These are phyloP conservation scores for Athelia psychrophila DNA, from an alignment of 1,284 basidiomycete genomes.

Conservation along the genomic window DNA sequence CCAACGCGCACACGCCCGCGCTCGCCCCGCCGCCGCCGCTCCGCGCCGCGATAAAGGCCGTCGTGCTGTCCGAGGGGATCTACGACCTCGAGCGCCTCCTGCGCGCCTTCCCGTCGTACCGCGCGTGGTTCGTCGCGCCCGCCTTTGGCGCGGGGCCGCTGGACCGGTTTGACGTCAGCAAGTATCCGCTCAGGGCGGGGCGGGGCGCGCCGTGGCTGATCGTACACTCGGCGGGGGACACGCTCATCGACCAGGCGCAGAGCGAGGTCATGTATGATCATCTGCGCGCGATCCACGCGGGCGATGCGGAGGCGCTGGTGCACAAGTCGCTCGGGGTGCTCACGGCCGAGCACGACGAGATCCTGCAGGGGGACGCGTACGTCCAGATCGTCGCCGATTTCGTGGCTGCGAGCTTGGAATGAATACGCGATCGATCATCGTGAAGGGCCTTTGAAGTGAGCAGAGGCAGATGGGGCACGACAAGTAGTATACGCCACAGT, in stretches of 20 bases:
- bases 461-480: too few species aligned
- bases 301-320: constrained; percentile 24
- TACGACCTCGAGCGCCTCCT: constrained; percentile 69
- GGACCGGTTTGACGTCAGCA: constrained; percentile 43
- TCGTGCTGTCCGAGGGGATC: constrained; percentile 71
- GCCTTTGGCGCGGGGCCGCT: constrained; percentile 59
- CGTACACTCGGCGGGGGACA: constrained; percentile 71
- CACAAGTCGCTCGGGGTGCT: constrained; percentile 43
- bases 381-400: constrained; percentile 17
- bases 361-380: constrained; percentile 47
- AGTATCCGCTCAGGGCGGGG: constrained; percentile 32
- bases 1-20: constrained; percentile 34
- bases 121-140: constrained; percentile 60
- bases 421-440: background rate
- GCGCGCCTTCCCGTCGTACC: constrained; percentile 58
- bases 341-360: constrained; percentile 52
- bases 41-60: constrained; percentile 44
- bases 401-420: background rate
- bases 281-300: constrained; percentile 37
- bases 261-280: constrained; percentile 54
- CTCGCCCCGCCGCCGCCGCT: constrained; percentile 47
- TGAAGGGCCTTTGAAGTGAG: background rate
- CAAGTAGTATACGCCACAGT: too few species aligned
- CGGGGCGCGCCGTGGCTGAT: constrained; percentile 59
- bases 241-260: constrained; percentile 61